These are phyloP conservation scores for Chlorella vulgaris DNA, from an alignment of 139 green algal genomes.

Conservation along the genomic window DNA sequence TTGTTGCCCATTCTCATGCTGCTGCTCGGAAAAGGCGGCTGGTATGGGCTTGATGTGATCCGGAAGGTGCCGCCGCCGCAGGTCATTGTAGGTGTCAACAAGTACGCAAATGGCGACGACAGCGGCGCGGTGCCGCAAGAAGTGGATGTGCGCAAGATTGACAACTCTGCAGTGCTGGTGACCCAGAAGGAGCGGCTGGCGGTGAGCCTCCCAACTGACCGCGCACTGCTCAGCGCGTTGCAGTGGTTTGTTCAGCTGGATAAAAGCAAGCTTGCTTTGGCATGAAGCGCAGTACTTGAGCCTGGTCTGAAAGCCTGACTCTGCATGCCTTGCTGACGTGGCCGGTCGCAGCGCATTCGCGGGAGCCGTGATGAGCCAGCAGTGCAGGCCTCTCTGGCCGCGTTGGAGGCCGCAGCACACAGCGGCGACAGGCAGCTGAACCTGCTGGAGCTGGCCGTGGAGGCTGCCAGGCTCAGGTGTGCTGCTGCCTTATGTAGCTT, in stretches of 20 bases:
- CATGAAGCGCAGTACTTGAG: too few species aligned
- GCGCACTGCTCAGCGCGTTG: too few species aligned
- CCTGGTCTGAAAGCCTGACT: too few species aligned
- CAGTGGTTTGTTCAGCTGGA: too few species aligned
- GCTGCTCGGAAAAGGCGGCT: too few species aligned
- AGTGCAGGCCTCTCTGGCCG: constrained; percentile 38
- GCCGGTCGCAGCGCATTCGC: neutral
- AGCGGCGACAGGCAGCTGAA: constrained; percentile 44
- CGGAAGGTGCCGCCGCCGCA: neutral
- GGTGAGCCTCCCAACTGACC: neutral
- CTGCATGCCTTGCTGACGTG: neutral
- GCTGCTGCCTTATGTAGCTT: neutral
- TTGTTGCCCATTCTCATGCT: too few species aligned
- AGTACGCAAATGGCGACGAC: constrained; percentile 48
- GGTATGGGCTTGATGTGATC: too few species aligned
- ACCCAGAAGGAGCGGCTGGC: constrained; percentile 46
- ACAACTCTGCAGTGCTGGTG: constrained; percentile 57
- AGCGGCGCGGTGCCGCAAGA: constrained; percentile 23
- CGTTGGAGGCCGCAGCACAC: constrained; percentile 40
- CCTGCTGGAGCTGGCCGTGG: constrained; percentile 62
- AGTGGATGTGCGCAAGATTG: constrained; percentile 59
- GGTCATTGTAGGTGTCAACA: constrained; percentile 76
- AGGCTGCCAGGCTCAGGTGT: constrained; percentile 46
- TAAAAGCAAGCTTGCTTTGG: too few species aligned
- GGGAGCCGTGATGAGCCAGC: constrained; percentile 27